Conservation (phyloP, 73 alveolate genomes). For the Paramecium biaurelia region DNA sequence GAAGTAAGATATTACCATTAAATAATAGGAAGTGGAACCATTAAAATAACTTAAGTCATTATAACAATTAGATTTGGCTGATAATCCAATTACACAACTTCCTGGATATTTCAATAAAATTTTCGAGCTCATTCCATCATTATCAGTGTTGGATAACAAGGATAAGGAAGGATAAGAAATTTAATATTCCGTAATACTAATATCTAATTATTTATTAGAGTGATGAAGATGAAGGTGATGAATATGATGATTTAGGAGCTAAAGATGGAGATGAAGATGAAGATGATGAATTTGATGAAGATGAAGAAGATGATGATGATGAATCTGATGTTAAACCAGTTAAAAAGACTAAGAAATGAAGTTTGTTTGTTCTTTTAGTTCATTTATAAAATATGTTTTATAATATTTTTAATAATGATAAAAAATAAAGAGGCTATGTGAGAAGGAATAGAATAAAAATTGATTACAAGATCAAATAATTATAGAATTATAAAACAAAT, state of each 20-base stretch:
- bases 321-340: background rate
- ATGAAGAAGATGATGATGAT: constrained; percentile 20
- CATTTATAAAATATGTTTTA: background rate
- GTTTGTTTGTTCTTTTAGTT: background rate
- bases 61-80: background rate
- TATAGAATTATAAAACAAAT: background rate
- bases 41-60: background rate
- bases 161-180: constrained; percentile 20
- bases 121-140: background rate
- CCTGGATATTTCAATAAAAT: background rate
- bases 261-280: constrained; percentile 29
- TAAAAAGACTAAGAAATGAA: background rate
- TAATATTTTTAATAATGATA: background rate
- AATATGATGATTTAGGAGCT: background rate
- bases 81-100: background rate
- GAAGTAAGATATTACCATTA: background rate
- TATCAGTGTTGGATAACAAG: constrained; percentile 4
- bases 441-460: background rate
- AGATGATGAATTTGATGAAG: background rate
- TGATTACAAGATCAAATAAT: background rate
- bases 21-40: background rate
- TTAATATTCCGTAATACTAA: background rate
- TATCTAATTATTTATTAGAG: background rate
- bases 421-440: background rate
- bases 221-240: background rate